Evolutionary conservation across 768 basidiomycete species (phyloP).

Genomic region (Suillus placidus): DNA sequence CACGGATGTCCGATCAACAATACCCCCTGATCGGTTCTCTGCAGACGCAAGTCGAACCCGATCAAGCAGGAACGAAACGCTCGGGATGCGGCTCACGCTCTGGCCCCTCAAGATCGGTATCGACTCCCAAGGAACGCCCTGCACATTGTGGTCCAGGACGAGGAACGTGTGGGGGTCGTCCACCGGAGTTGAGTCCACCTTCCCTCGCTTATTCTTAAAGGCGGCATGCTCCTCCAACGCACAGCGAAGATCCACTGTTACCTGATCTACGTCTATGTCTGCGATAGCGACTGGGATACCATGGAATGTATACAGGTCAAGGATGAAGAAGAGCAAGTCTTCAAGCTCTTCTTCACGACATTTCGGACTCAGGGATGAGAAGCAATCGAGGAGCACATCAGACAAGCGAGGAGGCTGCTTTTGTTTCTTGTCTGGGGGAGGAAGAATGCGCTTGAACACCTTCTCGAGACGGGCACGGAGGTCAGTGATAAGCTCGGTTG

Average conservation of each 20-base stretch:
- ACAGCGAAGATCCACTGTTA: conserved; percentile 81
- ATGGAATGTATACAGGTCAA: conserved; percentile 94
- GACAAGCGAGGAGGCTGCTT: conserved; percentile 62
- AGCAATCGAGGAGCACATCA: conserved; percentile 79
- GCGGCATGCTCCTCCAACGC: conserved; percentile 73
- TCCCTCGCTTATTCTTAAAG: conserved; percentile 34
- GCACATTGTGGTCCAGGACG: conserved; percentile 86
- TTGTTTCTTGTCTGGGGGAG: conserved; percentile 62
- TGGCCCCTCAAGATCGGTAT: conserved; percentile 82
- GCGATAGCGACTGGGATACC: conserved; percentile 86
- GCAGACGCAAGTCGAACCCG: conserved; percentile 60
- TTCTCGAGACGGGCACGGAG: conserved; percentile 74
- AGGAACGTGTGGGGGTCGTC: conserved; percentile 81
- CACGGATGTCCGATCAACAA: conserved; percentile 53
- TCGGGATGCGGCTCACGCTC: conserved; percentile 92
- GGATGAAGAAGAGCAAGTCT: conserved; percentile 89
- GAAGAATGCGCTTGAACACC: conserved; percentile 69
- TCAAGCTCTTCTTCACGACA: conserved; percentile 94
- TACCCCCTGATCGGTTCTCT: conserved; percentile 15
- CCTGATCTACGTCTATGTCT: conserved; percentile 90
- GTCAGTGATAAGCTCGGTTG: conserved; percentile 49
- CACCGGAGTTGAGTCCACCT: conserved; percentile 23
- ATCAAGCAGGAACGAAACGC: conserved; percentile 85
- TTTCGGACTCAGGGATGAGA: conserved; percentile 78
- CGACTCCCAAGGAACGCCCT: conserved; percentile 94